Percentiles rank a stretch among this genome's conserved stretches.
These are phyloP conservation scores for Mortierella claussenii DNA, from an alignment of 192 early-diverging fungal genomes.

Conservation along the genomic window DNA sequence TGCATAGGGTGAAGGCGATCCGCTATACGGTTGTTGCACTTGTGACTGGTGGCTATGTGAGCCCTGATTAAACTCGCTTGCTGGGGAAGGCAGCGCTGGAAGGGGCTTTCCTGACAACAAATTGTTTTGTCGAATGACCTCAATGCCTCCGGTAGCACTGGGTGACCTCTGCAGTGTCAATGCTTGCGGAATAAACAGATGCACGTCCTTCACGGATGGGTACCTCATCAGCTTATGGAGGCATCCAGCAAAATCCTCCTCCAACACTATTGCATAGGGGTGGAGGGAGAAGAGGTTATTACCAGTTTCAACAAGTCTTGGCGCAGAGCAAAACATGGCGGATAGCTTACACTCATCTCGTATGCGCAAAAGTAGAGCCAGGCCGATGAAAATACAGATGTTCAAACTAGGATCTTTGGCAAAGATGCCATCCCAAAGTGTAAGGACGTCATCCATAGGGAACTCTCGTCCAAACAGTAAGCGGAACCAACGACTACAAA, in stretches of 20 bases:
- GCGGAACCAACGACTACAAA: slow-evolving; percentile 83
- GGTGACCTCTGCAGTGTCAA: slow-evolving; percentile 65
- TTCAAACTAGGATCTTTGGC: slow-evolving; percentile 80
- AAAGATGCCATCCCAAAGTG: slow-evolving; percentile 94
- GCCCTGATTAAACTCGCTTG: slow-evolving; percentile 5
- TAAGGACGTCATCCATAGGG: slow-evolving; percentile 70
- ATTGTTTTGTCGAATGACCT: slow-evolving; percentile 70
- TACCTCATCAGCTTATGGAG: slow-evolving; percentile 72
- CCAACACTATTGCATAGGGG: slow-evolving; percentile 67
- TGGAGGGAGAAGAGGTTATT: neutral
- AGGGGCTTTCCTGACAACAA: slow-evolving; percentile 54
- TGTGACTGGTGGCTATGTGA: slow-evolving; percentile 15
- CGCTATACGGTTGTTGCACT: neutral
- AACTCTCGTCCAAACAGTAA: slow-evolving; percentile 94
- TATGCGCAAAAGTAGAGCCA: slow-evolving; percentile 79
- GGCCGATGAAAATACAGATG: slow-evolving; percentile 85
- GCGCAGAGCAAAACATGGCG: no score
- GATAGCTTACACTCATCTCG: slow-evolving; percentile 76
- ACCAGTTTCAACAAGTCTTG: neutral
- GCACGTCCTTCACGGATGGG: slow-evolving; percentile 61
- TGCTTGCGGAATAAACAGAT: slow-evolving; percentile 71
- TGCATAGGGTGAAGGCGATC: slow-evolving; percentile 14
- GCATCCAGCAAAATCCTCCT: slow-evolving; percentile 72
- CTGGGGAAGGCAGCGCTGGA: slow-evolving; percentile 13
- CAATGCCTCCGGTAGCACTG: slow-evolving; percentile 54